Percentiles rank a stretch among this genome's conserved stretches.
phyloP scores from a whole-genome alignment of 164 flowering plant species.

The Houttuynia cordata region DNA sequence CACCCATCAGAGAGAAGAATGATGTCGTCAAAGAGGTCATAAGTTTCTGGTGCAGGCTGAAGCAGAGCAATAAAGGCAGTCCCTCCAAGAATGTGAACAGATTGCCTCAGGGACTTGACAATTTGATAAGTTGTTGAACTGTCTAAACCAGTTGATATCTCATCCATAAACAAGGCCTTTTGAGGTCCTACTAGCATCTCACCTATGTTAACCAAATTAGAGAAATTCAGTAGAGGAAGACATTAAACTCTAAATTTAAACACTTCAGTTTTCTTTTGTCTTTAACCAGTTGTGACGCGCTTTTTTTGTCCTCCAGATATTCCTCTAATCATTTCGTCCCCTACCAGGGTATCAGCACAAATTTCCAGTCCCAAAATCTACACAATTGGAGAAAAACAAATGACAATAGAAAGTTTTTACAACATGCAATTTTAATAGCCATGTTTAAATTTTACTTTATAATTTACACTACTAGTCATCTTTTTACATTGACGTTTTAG shows the following conservation, averaged over 20 bases:
- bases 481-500: neutral
- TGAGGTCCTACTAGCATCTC: neutral
- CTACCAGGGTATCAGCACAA: constrained; percentile 42
- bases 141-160: constrained; percentile 9
- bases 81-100: constrained; percentile 3
- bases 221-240: constrained; percentile 4
- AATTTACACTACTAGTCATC: neutral
- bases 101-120: constrained; percentile 2
- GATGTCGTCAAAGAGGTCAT: constrained; percentile 43
- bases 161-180: constrained; percentile 9
- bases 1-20: constrained; percentile 82
- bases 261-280: constrained; percentile 20
- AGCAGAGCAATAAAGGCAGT: constrained; percentile 26
- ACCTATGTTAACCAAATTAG: neutral
- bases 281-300: constrained; percentile 46
- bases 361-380: constrained; percentile 52
- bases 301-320: constrained; percentile 57
- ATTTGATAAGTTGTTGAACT: constrained; percentile 4
- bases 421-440: too few species aligned
- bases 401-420: constrained; percentile 4
- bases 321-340: constrained; percentile 55
- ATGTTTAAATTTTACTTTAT: neutral
- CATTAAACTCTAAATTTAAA: neutral
- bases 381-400: neutral
- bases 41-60: constrained; percentile 51